These are phyloP conservation scores for Barnettozyma siamensis DNA, from an alignment of 805 yeast genomes.

Conservation along the genomic window DNA sequence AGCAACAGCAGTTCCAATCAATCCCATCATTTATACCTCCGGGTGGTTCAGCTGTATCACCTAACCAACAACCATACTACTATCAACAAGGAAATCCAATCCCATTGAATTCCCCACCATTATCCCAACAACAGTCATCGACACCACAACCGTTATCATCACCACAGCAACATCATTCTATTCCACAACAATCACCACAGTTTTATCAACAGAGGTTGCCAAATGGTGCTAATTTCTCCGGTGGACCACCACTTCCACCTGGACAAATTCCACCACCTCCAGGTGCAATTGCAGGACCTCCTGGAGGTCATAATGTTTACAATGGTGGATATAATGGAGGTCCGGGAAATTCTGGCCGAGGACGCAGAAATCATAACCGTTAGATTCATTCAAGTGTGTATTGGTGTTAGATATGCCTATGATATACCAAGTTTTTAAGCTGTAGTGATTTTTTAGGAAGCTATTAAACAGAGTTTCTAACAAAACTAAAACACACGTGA, in stretches of 20 bases:
- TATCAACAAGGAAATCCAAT: conserved; percentile 4
- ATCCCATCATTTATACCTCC: conserved; percentile 20
- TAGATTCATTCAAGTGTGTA: neutral
- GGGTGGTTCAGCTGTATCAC: conserved; percentile 9
- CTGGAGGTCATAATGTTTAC: neutral
- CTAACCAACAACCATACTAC: conserved; percentile 2
- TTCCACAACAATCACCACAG: conserved; percentile 10
- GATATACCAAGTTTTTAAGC: too few species aligned
- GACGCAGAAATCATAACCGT: conserved; percentile 3
- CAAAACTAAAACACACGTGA: too few species aligned
- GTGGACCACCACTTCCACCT: neutral
- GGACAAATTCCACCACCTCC: neutral
- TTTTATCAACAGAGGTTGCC: conserved; percentile 10
- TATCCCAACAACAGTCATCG: neutral
- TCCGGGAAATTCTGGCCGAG: neutral
- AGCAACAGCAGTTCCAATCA: conserved; percentile 13
- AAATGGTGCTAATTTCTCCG: neutral
- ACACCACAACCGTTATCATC: conserved; percentile 4
- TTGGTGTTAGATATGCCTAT: too few species aligned
- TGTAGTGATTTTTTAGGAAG: too few species aligned
- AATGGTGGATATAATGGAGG: conserved; percentile 4
- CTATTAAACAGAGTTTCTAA: too few species aligned
- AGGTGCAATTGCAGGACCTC: conserved; percentile 1
- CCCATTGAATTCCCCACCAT: conserved; percentile 3
- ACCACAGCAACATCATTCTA: conserved; percentile 1